Evolutionary conservation across 2,329 filamentous ascomycete genomes (phyloP), one percentile per base, ranked within the genome.

Genomic region (Lachnellula willkommii): DNA sequence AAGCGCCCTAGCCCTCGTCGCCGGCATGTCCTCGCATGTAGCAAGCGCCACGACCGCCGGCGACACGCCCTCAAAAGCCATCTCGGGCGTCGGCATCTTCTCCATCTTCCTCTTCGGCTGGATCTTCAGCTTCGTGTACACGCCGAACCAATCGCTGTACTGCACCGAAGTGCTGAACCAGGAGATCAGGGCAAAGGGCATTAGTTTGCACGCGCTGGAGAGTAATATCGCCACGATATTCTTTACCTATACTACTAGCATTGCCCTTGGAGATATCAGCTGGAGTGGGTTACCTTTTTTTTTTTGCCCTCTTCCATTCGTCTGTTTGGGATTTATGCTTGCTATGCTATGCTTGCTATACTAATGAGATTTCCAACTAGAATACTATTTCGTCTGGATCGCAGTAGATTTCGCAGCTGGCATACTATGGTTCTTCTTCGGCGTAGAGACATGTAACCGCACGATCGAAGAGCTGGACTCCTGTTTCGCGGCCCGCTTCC

Each of bases 131-230:
- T 60, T 60, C 24, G 58, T 60, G 17, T 60, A 60, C 43, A 60
- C 58, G 11, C 58, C 55, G 6, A 59, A 59, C 26, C 52, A 61
- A 49, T 56, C 50, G n/a, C 61, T 78, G 9, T 78, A 77, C 60
- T 73, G 74, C 1, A 74, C 76, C 11, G 75, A 77, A 59, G 75
- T 74, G 55, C 66, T 77, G 20, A 70, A 72, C 8, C 77, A 76
- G 57, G 74, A 76, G 57, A 72, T 69, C 2, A 65, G 75, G 4
- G 75, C 75, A 2, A 78, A 77, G 59, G 75, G 75, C 2, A 77
- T 77, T 71, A 74, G 72, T 6, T 71, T 76, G 60, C 76, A 75
- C 59, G 75, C 76, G 47, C 70, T 77, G 55, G 72, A 72, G 63
- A 73, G 75, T 52, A 77, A 77, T 51, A 66, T 76, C 52, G 73